These are phyloP conservation scores for Remersonia thermophila DNA, from an alignment of 2,329 filamentous ascomycete species.

Conservation along the genomic window DNA sequence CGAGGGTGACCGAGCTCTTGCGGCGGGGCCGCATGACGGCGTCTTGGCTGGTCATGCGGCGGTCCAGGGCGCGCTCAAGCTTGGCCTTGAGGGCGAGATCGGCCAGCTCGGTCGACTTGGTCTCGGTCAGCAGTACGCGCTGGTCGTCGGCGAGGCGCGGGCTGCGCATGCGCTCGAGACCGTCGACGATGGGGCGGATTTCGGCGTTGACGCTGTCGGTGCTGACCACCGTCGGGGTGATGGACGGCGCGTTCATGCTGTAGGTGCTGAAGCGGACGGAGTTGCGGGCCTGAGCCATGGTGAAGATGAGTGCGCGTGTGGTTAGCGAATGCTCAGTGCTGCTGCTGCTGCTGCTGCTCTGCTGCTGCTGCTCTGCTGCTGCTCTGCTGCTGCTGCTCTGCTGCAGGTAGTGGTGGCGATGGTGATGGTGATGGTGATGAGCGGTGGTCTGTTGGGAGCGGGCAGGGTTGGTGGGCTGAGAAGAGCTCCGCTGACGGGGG, in stretches of 20 bases:
- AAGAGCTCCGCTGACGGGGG: no score
- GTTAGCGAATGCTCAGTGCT: constrained; percentile 1
- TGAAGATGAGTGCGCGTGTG: no score
- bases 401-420: no score
- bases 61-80: constrained; percentile 73
- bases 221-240: constrained; percentile 45
- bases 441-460: no score
- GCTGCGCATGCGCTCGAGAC: constrained; percentile 81
- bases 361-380: no score
- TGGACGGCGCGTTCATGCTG: constrained; percentile 41
- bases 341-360: no score
- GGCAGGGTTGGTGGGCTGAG: no score
- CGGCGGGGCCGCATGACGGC: constrained; percentile 55
- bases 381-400: no score
- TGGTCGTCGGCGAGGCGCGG: constrained; percentile 64
- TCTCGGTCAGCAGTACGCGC: constrained; percentile 63
- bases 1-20: no score
- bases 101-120: constrained; percentile 71
- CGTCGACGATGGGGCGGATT: constrained; percentile 59
- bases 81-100: constrained; percentile 85
- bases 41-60: constrained; percentile 80
- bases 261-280: constrained; percentile 49
- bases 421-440: no score
- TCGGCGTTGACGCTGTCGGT: constrained; percentile 44
- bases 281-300: constrained; percentile 30